Conservation (phyloP, 805 yeast genomes). For the Ogataea glucozyma region DNA sequence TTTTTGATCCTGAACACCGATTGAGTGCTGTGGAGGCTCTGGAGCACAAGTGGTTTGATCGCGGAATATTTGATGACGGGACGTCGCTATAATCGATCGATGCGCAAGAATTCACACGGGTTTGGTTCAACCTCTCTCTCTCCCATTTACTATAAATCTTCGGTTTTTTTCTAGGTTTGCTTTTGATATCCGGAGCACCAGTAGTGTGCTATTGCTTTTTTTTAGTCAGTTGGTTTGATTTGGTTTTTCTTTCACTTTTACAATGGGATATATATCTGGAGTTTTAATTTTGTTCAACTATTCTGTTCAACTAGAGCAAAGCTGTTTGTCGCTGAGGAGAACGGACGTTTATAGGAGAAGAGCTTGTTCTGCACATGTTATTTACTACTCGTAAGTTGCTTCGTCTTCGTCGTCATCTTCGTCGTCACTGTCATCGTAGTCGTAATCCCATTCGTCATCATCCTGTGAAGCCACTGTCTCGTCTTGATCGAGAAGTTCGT, state of each 20-base stretch:
- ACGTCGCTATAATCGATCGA: conserved; percentile 18
- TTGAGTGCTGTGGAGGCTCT: conserved; percentile 56
- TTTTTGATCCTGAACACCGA: conserved; percentile 51
- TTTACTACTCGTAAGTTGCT: conserved; percentile 1
- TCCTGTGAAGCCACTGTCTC: conserved; percentile 15
- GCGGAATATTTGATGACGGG: conserved; percentile 61
- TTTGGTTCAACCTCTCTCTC: too few species aligned
- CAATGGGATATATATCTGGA: conserved; percentile 13
- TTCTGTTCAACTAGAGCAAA: too few species aligned
- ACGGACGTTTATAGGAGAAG: neutral
- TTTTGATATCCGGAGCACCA: neutral
- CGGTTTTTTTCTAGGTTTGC: conserved; percentile 6
- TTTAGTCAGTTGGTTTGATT: conserved; percentile 3
- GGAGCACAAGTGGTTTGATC: conserved; percentile 73
- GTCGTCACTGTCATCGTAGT: conserved; percentile 12
- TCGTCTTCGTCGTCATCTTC: conserved; percentile 12
- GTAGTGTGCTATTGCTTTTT: conserved; percentile 3
- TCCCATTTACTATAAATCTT: too few species aligned
- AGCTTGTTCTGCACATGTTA: neutral
- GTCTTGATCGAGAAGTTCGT: conserved; percentile 13
- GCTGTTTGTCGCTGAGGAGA: too few species aligned
- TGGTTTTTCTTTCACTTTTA: conserved; percentile 8
- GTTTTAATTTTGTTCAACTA: conserved; percentile 5
- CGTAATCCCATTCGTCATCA: conserved; percentile 11
- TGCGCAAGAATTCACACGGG: too few species aligned